A percentile compares a stretch with the other conserved stretches of the same genome.
Conservation (phyloP, 148 eudicot species). For the Rhododendron henanense region DNA sequence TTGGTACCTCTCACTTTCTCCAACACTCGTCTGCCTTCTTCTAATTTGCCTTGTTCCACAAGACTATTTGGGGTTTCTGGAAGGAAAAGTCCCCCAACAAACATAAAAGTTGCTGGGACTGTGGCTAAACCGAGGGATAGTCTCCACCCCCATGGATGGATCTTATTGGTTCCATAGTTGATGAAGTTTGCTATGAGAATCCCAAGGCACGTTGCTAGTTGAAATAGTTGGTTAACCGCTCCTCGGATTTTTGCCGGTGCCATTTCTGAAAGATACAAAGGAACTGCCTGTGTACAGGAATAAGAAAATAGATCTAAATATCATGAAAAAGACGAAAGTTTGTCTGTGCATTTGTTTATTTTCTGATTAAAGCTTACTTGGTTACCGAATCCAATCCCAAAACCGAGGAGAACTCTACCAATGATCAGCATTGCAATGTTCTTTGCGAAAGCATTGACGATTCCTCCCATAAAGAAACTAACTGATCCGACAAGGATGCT, state of each 20-base stretch:
- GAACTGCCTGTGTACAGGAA: slow-evolving; percentile 51
- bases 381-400: slow-evolving; percentile 81
- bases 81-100: slow-evolving; percentile 61
- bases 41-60: slow-evolving; percentile 54
- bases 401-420: slow-evolving; percentile 60
- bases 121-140: slow-evolving; percentile 69
- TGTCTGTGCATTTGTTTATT: neutral
- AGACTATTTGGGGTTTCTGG: slow-evolving; percentile 79
- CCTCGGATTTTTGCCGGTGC: slow-evolving; percentile 71
- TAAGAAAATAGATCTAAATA: neutral
- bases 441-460: slow-evolving; percentile 51
- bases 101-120: slow-evolving; percentile 61
- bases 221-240: slow-evolving; percentile 65
- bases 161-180: slow-evolving; percentile 51
- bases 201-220: slow-evolving; percentile 66
- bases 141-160: slow-evolving; percentile 80
- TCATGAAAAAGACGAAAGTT: neutral
- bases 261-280: slow-evolving; percentile 73
- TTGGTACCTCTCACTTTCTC: slow-evolving; percentile 76
- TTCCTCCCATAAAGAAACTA: slow-evolving; percentile 55
- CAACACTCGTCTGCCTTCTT: slow-evolving; percentile 54
- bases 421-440: slow-evolving; percentile 60
- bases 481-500: slow-evolving; percentile 60
- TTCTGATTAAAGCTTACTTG: slow-evolving; percentile 43
- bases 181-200: slow-evolving; percentile 63